Conservation (phyloP, 148 eudicot species). For the Arctostaphylos glauca region DNA sequence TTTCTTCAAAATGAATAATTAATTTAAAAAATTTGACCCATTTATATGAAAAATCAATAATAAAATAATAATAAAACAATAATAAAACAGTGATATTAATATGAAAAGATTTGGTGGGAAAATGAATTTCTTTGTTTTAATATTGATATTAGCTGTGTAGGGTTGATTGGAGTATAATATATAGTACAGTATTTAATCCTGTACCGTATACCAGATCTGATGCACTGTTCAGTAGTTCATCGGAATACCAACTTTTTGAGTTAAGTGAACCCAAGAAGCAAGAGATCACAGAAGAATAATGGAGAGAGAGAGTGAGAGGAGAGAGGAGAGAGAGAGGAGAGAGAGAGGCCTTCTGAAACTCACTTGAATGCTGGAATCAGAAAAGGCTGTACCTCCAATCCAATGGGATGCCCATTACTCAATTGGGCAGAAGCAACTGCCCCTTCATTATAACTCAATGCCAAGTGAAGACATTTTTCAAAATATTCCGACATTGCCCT, state of each 20-base stretch:
- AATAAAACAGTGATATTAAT: too few relatives aligned
- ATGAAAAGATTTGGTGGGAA: too few relatives aligned
- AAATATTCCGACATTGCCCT: too few relatives aligned
- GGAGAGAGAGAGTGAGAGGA: not conserved
- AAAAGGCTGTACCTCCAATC: not conserved
- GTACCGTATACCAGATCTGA: not conserved
- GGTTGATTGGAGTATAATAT: too few relatives aligned
- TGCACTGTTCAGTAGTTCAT: not conserved
- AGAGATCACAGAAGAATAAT: slow-evolving; percentile 8
- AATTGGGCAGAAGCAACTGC: not conserved
- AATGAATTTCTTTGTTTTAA: too few relatives aligned
- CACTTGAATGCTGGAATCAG: slow-evolving; percentile 5
- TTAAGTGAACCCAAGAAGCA: not conserved
- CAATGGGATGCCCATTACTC: too few relatives aligned
- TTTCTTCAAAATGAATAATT: too few relatives aligned
- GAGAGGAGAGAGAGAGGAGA: not conserved
- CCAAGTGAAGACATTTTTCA: too few relatives aligned
- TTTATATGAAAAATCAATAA: too few relatives aligned
- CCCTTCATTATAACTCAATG: not conserved
- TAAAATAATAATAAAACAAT: too few relatives aligned
- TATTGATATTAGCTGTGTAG: too few relatives aligned
- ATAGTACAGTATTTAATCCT: not conserved
- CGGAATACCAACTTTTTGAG: not conserved
- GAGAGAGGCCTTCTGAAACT: not conserved
- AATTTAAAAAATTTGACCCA: too few relatives aligned